A percentile compares a stretch with the other conserved stretches of the same genome.
phyloP scores from a whole-genome alignment of 116 monocot species.

The Zostera marina region DNA sequence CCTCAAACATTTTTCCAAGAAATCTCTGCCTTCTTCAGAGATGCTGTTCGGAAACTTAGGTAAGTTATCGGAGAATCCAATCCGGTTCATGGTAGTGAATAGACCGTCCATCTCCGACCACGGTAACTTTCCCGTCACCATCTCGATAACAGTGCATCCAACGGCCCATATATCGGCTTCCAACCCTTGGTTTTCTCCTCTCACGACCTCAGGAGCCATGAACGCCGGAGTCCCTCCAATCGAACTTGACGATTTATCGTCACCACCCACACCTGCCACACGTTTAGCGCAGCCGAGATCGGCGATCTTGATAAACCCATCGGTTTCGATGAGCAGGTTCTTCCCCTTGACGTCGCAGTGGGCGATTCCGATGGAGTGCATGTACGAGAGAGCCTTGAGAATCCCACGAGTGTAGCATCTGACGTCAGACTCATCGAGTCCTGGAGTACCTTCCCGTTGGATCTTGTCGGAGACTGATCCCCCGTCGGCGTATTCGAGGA shows the following conservation, averaged over 20 bases:
- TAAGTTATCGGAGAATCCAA: slow-evolving; percentile 25
- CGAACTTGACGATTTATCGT: slow-evolving; percentile 17
- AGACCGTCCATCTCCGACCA: slow-evolving; percentile 30
- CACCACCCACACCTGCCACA: background rate
- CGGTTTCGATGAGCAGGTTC: slow-evolving; percentile 43
- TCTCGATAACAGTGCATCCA: slow-evolving; percentile 72
- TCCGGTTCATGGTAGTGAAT: slow-evolving; percentile 18
- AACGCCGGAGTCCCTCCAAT: slow-evolving; percentile 22
- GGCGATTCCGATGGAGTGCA: slow-evolving; percentile 29
- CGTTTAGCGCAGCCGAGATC: slow-evolving; percentile 49
- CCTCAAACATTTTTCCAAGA: slow-evolving; percentile 29
- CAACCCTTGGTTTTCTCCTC: slow-evolving; percentile 35
- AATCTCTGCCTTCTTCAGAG: slow-evolving; percentile 33
- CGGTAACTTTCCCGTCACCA: slow-evolving; percentile 48
- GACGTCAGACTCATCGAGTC: slow-evolving; percentile 17
- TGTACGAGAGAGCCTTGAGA: slow-evolving; percentile 27
- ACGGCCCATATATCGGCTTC: slow-evolving; percentile 52
- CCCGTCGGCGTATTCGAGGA: no score
- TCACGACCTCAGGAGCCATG: slow-evolving; percentile 19
- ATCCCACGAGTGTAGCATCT: slow-evolving; percentile 16
- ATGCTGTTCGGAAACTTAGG: slow-evolving; percentile 25
- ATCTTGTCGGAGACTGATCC: no score
- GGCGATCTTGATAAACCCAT: slow-evolving; percentile 40
- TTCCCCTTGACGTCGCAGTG: slow-evolving; percentile 64
- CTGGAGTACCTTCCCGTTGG: no score